Evolutionary conservation across 768 basidiomycete species (phyloP).

Genomic region (Kwoniella dejecticola): DNA sequence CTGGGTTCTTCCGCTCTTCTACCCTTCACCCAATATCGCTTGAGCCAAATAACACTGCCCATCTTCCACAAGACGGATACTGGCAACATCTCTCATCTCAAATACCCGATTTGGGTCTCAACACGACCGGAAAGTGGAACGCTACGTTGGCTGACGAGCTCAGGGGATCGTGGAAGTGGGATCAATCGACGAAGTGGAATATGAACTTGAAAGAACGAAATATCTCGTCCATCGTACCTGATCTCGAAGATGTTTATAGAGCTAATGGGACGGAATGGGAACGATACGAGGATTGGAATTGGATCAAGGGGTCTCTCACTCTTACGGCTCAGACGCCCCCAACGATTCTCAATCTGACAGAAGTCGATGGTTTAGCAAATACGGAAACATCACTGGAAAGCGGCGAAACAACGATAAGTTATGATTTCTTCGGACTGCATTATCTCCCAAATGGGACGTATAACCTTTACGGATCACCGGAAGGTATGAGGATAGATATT

Average conservation of each 20-base stretch:
- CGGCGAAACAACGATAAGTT: slow-evolving; percentile 28
- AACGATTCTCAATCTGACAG: not conserved
- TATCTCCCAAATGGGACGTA: slow-evolving; percentile 49
- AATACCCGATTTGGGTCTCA: slow-evolving; percentile 5
- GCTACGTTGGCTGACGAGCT: slow-evolving; percentile 34
- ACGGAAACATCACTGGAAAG: not conserved
- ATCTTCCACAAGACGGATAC: slow-evolving; percentile 22
- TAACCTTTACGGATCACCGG: slow-evolving; percentile 44
- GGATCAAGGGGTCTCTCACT: slow-evolving; percentile 41
- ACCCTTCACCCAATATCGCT: slow-evolving; percentile 28
- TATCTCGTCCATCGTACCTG: slow-evolving; percentile 15
- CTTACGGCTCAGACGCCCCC: slow-evolving; percentile 20
- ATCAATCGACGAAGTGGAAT: slow-evolving; percentile 29
- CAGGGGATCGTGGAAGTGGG: slow-evolving; percentile 44
- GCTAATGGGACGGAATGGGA: slow-evolving; percentile 6
- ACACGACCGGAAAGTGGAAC: slow-evolving; percentile 35
- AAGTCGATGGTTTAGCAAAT: not conserved
- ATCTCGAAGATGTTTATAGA: slow-evolving; percentile 3
- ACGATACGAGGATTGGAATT: slow-evolving; percentile 38
- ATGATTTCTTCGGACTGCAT: slow-evolving; percentile 51
- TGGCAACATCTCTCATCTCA: slow-evolving; percentile 16
- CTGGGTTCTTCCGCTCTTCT: slow-evolving; percentile 52
- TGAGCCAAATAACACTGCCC: not conserved
- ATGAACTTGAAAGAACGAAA: slow-evolving; percentile 45
- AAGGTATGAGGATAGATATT: slow-evolving; percentile 48